These are phyloP conservation scores for Rhypophila decipiens DNA, from an alignment of 495 filamentous ascomycete genomes.

Conservation along the genomic window DNA sequence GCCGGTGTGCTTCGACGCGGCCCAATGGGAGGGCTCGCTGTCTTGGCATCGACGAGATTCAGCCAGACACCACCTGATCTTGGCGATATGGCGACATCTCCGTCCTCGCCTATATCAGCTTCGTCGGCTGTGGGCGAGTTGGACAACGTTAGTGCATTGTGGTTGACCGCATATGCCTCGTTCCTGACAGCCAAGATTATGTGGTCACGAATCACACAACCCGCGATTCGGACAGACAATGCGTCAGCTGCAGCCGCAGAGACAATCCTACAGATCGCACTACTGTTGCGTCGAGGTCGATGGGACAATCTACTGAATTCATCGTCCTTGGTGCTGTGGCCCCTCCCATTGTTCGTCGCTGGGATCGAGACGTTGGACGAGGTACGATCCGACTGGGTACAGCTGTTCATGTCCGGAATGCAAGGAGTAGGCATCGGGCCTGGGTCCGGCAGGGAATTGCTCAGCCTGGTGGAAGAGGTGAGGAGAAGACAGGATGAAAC, in stretches of 20 bases:
- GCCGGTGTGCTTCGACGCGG: constrained; percentile 6
- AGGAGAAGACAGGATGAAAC: constrained; percentile 13
- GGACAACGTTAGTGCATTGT: constrained; percentile 8
- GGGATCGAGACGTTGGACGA: constrained; percentile 24
- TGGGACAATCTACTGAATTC: no score
- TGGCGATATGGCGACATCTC: neutral
- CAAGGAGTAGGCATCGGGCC: neutral
- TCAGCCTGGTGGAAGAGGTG: constrained; percentile 12
- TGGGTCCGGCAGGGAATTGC: neutral
- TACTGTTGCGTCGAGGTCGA: constrained; percentile 9
- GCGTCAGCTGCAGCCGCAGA: constrained; percentile 9
- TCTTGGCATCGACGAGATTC: neutral
- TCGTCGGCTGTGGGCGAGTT: constrained; percentile 1
- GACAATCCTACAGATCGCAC: constrained; percentile 14
- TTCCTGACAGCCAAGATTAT: constrained; percentile 15
- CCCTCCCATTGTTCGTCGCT: constrained; percentile 23
- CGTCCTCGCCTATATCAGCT: neutral
- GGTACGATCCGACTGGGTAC: constrained; percentile 24
- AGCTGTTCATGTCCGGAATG: constrained; percentile 12
- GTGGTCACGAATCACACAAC: constrained; percentile 12
- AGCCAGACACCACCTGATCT: neutral
- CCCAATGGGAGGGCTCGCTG: neutral
- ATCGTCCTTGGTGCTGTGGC: constrained; percentile 17
- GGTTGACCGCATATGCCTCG: constrained; percentile 14
- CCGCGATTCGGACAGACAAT: constrained; percentile 11